Base-by-base conservation (phyloP, 495 filamentous ascomycete species). In the Parathielavia appendiculata region DNA sequence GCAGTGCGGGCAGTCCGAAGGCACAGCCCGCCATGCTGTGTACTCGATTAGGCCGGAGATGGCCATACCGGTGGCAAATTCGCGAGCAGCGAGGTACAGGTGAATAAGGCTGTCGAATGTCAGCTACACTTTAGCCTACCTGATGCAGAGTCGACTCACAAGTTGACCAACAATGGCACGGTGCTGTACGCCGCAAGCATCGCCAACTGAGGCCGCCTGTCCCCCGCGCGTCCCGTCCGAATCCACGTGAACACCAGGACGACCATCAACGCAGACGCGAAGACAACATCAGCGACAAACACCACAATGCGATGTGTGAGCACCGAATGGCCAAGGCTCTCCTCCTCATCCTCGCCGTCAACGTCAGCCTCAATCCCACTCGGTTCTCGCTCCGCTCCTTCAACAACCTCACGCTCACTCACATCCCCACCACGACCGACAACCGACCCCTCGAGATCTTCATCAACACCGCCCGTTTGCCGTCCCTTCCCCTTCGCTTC, bases 131-230 rank as follows among this genome's bases (percentile, higher is more conserved):
- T 14, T 16, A 32, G 5, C 1, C 19, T 30, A 23, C 11, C 4
- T 5, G 34, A 16, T 22, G 1, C 26, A 20, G 19, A n/a, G 30
- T 35, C 16, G 39, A 62, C 72, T 61, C 61, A 76, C 73, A 74
- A 75, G 59, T 74, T 77, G 16, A 66, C 48, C 32, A 76, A 32
- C 49, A 76, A 57, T 36, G 73, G 72, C 17, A 77, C 64, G 2
- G 73, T 77, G 9, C 63, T 67, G 44, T 76, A 76, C 9, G 73
- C 64, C 44, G 69, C 73, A 44, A 76, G 56, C 72, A 76, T 76
- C 17, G 63, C 69, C 54, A 72, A 45, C 56, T 68, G 60, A 1
- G 68, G 59, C 44, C 59, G 54, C 8, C 54, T 51, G 41, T 59
- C 60, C 46, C 50, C 4, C 47, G 16, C 9, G 5, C 3, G 16